A percentile compares a stretch with the other conserved stretches of the same genome.
These are phyloP conservation scores for Citrus glauca DNA, from an alignment of 345 rosid genomes.

Conservation along the genomic window DNA sequence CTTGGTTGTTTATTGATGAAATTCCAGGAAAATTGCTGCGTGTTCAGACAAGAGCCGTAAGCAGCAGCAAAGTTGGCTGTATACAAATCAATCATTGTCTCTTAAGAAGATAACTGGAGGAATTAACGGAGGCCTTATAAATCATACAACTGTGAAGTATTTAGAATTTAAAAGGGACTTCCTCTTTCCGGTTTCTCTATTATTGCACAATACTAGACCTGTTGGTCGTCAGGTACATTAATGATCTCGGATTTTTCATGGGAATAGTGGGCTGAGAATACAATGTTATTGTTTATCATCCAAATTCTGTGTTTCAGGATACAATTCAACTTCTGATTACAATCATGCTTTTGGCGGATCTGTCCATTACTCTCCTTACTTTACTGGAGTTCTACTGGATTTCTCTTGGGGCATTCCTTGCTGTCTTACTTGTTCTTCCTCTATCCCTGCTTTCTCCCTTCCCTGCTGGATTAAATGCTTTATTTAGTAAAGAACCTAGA, in stretches of 20 bases:
- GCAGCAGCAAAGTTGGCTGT: constrained; percentile 58
- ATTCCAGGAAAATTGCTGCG: constrained; percentile 48
- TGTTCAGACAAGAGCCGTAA: constrained; percentile 38
- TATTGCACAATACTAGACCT: constrained; percentile 82
- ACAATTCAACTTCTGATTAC: constrained; percentile 72
- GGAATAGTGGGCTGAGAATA: background rate
- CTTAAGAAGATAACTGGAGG: constrained; percentile 88
- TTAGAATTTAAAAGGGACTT: constrained; percentile 69
- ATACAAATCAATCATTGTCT: constrained; percentile 60
- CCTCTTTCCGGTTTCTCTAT: constrained; percentile 71
- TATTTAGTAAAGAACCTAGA: constrained; percentile 89
- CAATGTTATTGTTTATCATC: background rate
- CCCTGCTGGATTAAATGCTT: constrained; percentile 94
- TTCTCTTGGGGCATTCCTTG: constrained; percentile 79
- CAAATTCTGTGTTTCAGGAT: constrained; percentile 57
- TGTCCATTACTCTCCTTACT: constrained; percentile 76
- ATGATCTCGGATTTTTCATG: constrained; percentile 7
- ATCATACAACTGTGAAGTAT: constrained; percentile 64
- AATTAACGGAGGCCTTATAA: constrained; percentile 83
- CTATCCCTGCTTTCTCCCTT: constrained; percentile 83
- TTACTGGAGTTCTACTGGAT: constrained; percentile 93
- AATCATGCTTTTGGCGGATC: constrained; percentile 81
- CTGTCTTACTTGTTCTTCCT: constrained; percentile 89
- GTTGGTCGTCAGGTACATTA: constrained; percentile 78
- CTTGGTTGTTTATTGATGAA: constrained; percentile 15